These are phyloP conservation scores for Boletus edulis DNA, from an alignment of 768 basidiomycete species.

Conservation along the genomic window DNA sequence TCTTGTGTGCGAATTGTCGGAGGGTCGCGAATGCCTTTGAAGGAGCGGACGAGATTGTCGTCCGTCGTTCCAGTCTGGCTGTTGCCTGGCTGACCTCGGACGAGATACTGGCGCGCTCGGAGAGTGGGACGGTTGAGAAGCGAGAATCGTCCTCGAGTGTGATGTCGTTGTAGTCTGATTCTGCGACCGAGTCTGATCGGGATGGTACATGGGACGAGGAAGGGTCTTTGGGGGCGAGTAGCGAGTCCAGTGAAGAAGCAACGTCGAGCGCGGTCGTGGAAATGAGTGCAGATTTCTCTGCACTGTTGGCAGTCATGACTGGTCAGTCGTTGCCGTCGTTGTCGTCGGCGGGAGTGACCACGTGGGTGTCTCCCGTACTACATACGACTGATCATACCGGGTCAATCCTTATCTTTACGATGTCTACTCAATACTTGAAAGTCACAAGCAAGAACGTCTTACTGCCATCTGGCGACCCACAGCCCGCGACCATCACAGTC, in stretches of 20 bases:
- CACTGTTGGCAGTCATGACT: slow-evolving; percentile 20
- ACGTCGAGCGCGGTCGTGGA: slow-evolving; percentile 12
- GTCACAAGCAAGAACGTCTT: slow-evolving; percentile 58
- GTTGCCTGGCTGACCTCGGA: slow-evolving; percentile 25
- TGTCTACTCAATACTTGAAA: slow-evolving; percentile 29
- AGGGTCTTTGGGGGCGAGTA: slow-evolving; percentile 48
- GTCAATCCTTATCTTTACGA: slow-evolving; percentile 2
- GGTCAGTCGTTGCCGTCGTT: background rate
- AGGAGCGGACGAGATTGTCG: slow-evolving; percentile 28
- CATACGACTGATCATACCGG: background rate
- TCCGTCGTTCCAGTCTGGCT: slow-evolving; percentile 25
- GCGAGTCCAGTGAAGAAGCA: slow-evolving; percentile 38
- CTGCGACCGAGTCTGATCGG: slow-evolving; percentile 45
- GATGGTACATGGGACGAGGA: slow-evolving; percentile 27
- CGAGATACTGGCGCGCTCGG: slow-evolving; percentile 34
- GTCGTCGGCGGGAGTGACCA: slow-evolving; percentile 3
- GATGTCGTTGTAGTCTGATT: slow-evolving; percentile 66
- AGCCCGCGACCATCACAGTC: slow-evolving; percentile 66
- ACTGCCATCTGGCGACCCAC: slow-evolving; percentile 47
- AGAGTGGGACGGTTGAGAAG: slow-evolving; percentile 52
- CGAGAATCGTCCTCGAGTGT: slow-evolving; percentile 42
- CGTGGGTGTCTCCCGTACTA: slow-evolving; percentile 1
- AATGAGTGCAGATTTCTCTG: slow-evolving; percentile 10
- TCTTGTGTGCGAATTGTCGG: slow-evolving; percentile 49
- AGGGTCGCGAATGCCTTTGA: slow-evolving; percentile 19